phyloP scores from a whole-genome alignment of 2,329 filamentous ascomycete species.

The Colletotrichum echinochloae region DNA sequence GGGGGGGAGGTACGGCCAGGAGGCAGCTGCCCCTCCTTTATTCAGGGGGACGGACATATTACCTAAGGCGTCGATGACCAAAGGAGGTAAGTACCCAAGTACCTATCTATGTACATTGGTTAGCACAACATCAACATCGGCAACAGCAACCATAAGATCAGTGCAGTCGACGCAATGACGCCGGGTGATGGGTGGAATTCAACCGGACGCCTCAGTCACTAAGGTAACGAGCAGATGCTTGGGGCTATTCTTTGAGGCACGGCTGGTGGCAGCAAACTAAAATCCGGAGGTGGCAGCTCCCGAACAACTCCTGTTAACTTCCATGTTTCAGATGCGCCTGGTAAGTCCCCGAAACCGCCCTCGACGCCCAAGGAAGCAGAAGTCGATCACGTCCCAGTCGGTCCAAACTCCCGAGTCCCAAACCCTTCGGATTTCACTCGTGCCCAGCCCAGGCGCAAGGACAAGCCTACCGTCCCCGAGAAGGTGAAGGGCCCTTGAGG shows the following conservation, averaged over 20 bases:
- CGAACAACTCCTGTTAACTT: constrained; percentile 43
- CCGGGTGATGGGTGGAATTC: background rate
- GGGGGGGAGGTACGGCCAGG: background rate
- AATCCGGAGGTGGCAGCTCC: constrained; percentile 49
- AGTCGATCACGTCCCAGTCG: constrained; percentile 46
- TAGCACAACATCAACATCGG: background rate
- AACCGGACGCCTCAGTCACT: constrained; percentile 25
- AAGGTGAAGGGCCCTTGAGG: constrained; percentile 7
- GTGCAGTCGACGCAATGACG: constrained; percentile 3
- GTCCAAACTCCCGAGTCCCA: constrained; percentile 42
- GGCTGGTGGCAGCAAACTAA: constrained; percentile 37
- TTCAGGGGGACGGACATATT: too few species aligned
- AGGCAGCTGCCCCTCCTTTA: background rate
- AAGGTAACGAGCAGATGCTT: constrained; percentile 13
- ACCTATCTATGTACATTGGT: background rate
- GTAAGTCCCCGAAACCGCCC: constrained; percentile 38
- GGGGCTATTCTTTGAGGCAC: constrained; percentile 35
- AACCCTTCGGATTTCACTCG: constrained; percentile 40
- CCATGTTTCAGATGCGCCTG: constrained; percentile 41
- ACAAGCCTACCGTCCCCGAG: constrained; percentile 30
- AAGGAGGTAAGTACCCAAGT: background rate
- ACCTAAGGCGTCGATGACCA: constrained; percentile 17
- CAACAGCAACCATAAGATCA: background rate
- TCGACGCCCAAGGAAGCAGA: constrained; percentile 39
- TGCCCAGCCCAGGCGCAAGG: constrained; percentile 38